Percentiles rank a stretch among this genome's conserved stretches.
Evolutionary conservation across 345 rosid species (phyloP).

Genomic region (Conringia planisiliqua): DNA sequence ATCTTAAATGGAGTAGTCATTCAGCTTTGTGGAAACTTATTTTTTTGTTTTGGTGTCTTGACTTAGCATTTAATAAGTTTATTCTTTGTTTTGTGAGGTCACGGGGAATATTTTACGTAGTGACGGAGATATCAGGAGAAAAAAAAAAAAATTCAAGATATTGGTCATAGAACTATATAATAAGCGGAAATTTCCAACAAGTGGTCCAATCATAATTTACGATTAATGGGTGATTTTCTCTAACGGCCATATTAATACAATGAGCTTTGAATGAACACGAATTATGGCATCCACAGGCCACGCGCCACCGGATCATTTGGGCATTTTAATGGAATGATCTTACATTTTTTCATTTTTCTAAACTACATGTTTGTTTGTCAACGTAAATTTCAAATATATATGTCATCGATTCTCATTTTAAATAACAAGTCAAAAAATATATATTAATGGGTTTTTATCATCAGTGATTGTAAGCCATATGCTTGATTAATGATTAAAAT

Average conservation of each 20-base stretch:
- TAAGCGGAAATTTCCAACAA: neutral
- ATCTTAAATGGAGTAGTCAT: neutral
- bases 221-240: neutral
- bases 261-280: neutral
- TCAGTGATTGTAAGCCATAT: neutral
- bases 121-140: neutral
- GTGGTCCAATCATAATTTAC: neutral
- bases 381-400: neutral
- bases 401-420: too few relatives aligned
- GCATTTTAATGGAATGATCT: neutral
- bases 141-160: neutral
- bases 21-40: neutral
- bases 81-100: constrained; percentile 6
- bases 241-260: neutral
- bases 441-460: too few relatives aligned
- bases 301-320: neutral
- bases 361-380: neutral
- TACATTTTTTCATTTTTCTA: neutral
- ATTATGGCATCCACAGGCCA: neutral
- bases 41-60: neutral
- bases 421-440: neutral
- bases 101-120: constrained; percentile 12
- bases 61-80: neutral
- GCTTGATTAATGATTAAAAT: neutral
- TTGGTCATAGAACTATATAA: neutral